A percentile compares a stretch with the other conserved stretches of the same genome.
Conservation (phyloP, 305 asterid species). For the Rubia tinctorum region DNA sequence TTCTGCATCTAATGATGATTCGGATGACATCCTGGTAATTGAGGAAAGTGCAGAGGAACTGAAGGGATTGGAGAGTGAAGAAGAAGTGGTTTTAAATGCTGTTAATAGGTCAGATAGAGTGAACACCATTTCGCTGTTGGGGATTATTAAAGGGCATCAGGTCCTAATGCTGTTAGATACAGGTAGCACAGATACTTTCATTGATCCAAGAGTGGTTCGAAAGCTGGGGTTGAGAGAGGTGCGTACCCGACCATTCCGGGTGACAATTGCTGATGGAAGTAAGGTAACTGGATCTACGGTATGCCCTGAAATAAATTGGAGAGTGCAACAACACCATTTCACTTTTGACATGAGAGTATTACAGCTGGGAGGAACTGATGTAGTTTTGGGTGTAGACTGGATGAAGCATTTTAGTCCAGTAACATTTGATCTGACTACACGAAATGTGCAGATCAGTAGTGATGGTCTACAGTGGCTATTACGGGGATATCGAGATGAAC, state of each 20-base stretch:
- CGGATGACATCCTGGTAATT: no score
- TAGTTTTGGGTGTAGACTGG: background rate
- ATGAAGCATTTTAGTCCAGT: background rate
- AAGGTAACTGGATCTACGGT: background rate
- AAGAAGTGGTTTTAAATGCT: no score
- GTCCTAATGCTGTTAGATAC: background rate
- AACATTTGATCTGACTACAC: background rate
- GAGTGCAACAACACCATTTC: background rate
- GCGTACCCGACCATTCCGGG: background rate
- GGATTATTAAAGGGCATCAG: rapidly evolving
- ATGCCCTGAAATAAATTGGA: background rate
- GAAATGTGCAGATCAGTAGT: no score
- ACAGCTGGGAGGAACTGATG: background rate
- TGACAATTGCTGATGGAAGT: background rate
- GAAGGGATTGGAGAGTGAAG: no score
- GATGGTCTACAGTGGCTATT: no score
- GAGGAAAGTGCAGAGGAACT: no score
- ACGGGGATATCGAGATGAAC: no score
- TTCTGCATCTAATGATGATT: no score
- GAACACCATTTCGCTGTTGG: no score
- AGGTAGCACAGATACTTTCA: background rate
- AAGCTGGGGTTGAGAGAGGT: no score
- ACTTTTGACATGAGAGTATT: no score
- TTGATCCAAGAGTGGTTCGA: background rate
- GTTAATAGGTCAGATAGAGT: no score